A percentile compares a stretch with the other conserved stretches of the same genome.
Evolutionary conservation across 1,284 basidiomycete genomes (phyloP).

Genomic region (Ustilago trichophora): DNA sequence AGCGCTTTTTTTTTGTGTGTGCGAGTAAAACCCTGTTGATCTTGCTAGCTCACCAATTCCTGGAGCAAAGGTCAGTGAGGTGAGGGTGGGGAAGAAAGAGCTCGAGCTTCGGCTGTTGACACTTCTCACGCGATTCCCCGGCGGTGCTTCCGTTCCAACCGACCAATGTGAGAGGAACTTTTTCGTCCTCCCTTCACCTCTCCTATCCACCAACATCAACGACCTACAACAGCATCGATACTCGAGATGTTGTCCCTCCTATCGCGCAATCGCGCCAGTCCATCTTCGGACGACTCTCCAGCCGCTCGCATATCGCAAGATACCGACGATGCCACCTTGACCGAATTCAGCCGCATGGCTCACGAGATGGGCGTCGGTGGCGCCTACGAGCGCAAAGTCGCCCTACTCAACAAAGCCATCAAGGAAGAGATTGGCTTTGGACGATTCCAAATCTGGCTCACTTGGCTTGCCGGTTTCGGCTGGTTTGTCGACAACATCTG

Average conservation of each 20-base stretch:
- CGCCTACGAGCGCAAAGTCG: slow-evolving; percentile 58
- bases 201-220: too few species aligned
- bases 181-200: too few species aligned
- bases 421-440: slow-evolving; percentile 71
- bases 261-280: slow-evolving; percentile 4
- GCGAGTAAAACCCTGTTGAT: slow-evolving; percentile 8
- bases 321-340: slow-evolving; percentile 30
- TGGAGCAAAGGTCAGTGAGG: background rate
- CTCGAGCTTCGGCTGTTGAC: too few species aligned
- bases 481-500: slow-evolving; percentile 70
- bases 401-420: slow-evolving; percentile 55
- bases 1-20: background rate
- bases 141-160: too few species aligned
- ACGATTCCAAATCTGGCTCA: slow-evolving; percentile 73
- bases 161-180: too few species aligned
- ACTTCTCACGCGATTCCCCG: too few species aligned
- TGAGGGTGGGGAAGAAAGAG: background rate
- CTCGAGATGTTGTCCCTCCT: background rate
- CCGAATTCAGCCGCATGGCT: slow-evolving; percentile 45
- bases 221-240: too few species aligned
- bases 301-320: slow-evolving; percentile 14
- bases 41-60: background rate
- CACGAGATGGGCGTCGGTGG: slow-evolving; percentile 55
- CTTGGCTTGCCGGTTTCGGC: slow-evolving; percentile 72
- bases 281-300: background rate